Conservation (phyloP, 202 grass and related monocot genomes). For the Bolboschoenoplectus hybrid region DNA sequence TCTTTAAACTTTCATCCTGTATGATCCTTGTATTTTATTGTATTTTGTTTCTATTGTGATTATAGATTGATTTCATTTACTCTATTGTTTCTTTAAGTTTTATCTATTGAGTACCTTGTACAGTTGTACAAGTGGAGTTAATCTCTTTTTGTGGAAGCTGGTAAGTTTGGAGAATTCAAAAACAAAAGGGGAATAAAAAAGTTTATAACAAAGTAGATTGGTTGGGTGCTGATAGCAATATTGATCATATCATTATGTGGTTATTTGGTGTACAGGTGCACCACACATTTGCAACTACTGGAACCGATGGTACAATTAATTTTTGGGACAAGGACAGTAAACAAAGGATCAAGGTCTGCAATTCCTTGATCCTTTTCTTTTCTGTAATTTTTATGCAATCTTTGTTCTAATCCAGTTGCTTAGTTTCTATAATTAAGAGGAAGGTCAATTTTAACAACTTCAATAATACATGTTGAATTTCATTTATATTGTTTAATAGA, state of each 20-base stretch:
- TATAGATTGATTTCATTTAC: conserved; percentile 46
- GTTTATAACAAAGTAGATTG: background rate
- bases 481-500: background rate
- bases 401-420: conserved; percentile 19
- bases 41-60: background rate
- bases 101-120: conserved; percentile 57
- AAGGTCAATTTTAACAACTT: background rate
- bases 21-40: conserved; percentile 41
- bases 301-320: conserved; percentile 44
- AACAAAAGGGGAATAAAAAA: background rate
- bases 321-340: conserved; percentile 98
- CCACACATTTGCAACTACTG: too few relatives aligned
- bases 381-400: background rate
- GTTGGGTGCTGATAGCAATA: background rate
- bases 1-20: conserved; percentile 88
- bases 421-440: background rate
- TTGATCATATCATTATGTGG: background rate
- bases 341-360: conserved; percentile 81
- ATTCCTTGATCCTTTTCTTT: background rate
- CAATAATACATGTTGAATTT: background rate
- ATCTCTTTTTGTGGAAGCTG: background rate
- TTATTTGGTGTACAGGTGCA: background rate
- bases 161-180: background rate
- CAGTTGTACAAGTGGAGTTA: background rate
- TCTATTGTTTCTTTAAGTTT: conserved; percentile 78